Conservation (phyloP, 2,329 filamentous ascomycete genomes). For the Alternaria hordeiaustralica region DNA sequence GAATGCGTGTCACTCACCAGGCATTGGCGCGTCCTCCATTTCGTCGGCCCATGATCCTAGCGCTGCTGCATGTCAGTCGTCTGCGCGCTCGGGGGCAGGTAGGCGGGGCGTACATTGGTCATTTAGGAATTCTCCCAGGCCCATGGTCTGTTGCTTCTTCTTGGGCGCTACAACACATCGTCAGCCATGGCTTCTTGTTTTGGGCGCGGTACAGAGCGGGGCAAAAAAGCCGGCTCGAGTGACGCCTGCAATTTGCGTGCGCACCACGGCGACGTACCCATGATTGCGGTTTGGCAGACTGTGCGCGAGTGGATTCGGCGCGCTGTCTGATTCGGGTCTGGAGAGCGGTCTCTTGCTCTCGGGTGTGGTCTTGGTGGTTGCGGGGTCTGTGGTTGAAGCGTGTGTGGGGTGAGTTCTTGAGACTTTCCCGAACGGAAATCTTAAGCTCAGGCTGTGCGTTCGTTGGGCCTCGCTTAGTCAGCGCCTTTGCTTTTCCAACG, state of each 20-base stretch:
- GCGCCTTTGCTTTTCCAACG: constrained; percentile 11
- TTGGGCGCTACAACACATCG: constrained; percentile 73
- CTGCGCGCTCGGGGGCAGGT: constrained; percentile 19
- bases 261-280: constrained; percentile 54
- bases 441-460: constrained; percentile 37
- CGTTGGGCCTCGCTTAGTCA: constrained; percentile 29
- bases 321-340: constrained; percentile 39
- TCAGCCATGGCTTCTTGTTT: constrained; percentile 51
- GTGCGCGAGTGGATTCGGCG: constrained; percentile 45
- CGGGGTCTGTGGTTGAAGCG: constrained; percentile 28
- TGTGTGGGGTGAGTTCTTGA: constrained; percentile 22
- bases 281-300: constrained; percentile 62
- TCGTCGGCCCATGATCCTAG: constrained; percentile 98
- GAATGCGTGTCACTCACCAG: constrained; percentile 63
- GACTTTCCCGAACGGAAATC: constrained; percentile 23
- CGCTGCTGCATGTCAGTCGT: constrained; percentile 55
- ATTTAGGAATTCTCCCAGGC: constrained; percentile 92
- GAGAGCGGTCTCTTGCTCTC: constrained; percentile 41
- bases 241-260: constrained; percentile 33
- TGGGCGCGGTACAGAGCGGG: constrained; percentile 27
- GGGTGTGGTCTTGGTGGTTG: constrained; percentile 31
- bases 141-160: constrained; percentile 96
- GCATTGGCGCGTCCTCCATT: constrained; percentile 84
- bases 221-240: constrained; percentile 33
- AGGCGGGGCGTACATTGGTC: constrained; percentile 75